Percentiles rank a stretch among this genome's conserved stretches.
Conservation (phyloP, 23 red algal species). For the Gracilaria domingensis region DNA sequence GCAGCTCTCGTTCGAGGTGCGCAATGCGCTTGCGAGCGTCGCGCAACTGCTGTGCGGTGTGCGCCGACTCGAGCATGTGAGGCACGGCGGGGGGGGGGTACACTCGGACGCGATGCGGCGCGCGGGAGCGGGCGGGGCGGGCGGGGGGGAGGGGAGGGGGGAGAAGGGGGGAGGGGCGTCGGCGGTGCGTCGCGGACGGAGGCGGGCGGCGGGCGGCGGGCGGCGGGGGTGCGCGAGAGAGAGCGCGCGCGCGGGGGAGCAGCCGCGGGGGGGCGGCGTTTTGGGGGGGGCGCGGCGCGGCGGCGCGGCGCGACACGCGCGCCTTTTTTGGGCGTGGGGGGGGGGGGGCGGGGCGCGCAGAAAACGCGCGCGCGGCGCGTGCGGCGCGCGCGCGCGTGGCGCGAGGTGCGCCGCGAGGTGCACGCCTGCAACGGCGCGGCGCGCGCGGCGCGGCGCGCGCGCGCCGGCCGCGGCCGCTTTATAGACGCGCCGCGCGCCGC, state of each 20-base stretch:
- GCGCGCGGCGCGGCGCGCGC: too few relatives aligned
- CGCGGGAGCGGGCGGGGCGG: not conserved
- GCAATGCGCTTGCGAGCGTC: conserved; percentile 53
- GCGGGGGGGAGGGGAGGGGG: not conserved
- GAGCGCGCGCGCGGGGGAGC: not conserved
- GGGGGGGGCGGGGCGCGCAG: too few relatives aligned
- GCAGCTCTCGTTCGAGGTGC: conserved; percentile 30
- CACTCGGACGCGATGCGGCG: too few relatives aligned
- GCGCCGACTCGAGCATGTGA: conserved; percentile 13
- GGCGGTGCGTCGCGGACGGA: too few relatives aligned
- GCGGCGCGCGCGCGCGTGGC: not conserved
- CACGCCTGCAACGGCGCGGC: not conserved
- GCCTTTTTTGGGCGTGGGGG: too few relatives aligned
- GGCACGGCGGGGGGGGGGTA: too few relatives aligned
- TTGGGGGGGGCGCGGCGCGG: not conserved
- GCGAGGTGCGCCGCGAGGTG: not conserved
- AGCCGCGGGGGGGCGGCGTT: not conserved
- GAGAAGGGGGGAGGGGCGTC: too few relatives aligned
- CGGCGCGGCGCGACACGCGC: not conserved
- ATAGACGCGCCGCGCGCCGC: too few relatives aligned
- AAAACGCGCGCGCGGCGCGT: not conserved
- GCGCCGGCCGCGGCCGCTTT: too few relatives aligned
- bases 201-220: too few relatives aligned
- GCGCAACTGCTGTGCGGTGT: conserved; percentile 23
- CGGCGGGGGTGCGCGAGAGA: too few relatives aligned